Percentiles rank a stretch among this genome's conserved stretches.
Conservation (phyloP, 140 eudicot species). For the Bidens hawaiensis region DNA sequence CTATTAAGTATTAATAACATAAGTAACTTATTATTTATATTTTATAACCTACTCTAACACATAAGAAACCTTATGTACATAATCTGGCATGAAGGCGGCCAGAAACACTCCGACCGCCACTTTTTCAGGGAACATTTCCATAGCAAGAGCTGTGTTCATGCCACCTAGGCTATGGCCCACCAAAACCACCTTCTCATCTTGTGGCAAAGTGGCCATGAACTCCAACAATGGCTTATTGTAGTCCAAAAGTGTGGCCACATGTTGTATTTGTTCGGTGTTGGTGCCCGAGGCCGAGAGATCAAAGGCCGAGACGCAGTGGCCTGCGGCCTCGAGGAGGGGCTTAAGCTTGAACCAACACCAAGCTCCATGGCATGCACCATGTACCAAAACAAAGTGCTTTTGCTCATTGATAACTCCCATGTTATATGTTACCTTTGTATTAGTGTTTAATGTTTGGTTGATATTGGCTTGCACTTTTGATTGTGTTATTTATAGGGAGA, state of each 20-base stretch:
- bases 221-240: conserved; percentile 49
- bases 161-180: conserved; percentile 59
- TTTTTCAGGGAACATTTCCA: conserved; percentile 47
- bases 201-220: conserved; percentile 35
- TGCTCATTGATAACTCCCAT: conserved; percentile 7
- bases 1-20: neutral
- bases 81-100: conserved; percentile 45
- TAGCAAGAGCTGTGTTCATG: conserved; percentile 37
- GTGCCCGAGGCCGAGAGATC: conserved; percentile 60
- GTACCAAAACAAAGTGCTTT: conserved; percentile 48
- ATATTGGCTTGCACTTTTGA: neutral
- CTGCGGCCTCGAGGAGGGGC: conserved; percentile 47
- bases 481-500: neutral
- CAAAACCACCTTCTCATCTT: conserved; percentile 45
- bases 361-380: conserved; percentile 73
- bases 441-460: neutral
- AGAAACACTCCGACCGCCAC: conserved; percentile 29
- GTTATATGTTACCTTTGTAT: conserved; percentile 1
- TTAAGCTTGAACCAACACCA: conserved; percentile 64
- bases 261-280: conserved; percentile 27
- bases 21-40: neutral
- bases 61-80: conserved; percentile 25
- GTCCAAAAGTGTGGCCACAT: conserved; percentile 35
- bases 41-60: conserved; percentile 35
- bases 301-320: conserved; percentile 55